phyloP scores from a whole-genome alignment of 2,329 filamentous ascomycete genomes.

The Dactylellina parvicollis region DNA sequence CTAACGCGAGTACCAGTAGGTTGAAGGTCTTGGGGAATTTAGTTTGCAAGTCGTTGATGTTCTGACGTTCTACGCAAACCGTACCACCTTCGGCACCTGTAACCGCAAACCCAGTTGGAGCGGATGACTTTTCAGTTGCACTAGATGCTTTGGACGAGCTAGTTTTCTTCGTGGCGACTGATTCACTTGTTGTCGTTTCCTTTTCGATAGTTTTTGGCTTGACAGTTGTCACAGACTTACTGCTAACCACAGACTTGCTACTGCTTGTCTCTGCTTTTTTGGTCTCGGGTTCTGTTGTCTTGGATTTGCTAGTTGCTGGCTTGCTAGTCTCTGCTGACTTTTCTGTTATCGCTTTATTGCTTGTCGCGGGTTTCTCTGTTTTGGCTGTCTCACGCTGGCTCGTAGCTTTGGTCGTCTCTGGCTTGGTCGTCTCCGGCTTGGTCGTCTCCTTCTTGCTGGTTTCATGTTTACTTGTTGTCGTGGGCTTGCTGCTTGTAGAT shows the following conservation, averaged over 20 bases:
- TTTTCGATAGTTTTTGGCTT: neutral
- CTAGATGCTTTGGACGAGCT: neutral
- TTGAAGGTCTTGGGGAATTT: conserved; percentile 21
- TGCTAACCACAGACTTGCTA: neutral
- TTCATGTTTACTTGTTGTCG: neutral
- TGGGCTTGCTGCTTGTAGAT: neutral
- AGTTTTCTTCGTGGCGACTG: neutral
- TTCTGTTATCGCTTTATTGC: neutral
- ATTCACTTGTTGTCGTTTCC: neutral
- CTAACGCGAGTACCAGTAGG: conserved; percentile 10
- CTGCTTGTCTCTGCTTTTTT: too few species aligned
- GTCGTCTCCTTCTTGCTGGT: neutral
- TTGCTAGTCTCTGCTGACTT: too few species aligned
- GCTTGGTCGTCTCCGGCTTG: neutral
- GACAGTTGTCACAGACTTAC: neutral
- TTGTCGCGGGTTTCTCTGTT: neutral
- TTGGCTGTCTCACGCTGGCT: neutral
- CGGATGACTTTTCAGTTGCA: neutral
- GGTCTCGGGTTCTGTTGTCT: too few species aligned
- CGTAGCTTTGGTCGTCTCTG: neutral
- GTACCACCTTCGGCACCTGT: conserved; percentile 6
- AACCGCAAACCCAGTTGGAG: conserved; percentile 12
- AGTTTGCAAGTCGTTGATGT: conserved; percentile 13
- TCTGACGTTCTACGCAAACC: conserved; percentile 9
- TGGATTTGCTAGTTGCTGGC: neutral